Conservation (phyloP, 164 flowering plant genomes). For the Nymphaea colorata region DNA sequence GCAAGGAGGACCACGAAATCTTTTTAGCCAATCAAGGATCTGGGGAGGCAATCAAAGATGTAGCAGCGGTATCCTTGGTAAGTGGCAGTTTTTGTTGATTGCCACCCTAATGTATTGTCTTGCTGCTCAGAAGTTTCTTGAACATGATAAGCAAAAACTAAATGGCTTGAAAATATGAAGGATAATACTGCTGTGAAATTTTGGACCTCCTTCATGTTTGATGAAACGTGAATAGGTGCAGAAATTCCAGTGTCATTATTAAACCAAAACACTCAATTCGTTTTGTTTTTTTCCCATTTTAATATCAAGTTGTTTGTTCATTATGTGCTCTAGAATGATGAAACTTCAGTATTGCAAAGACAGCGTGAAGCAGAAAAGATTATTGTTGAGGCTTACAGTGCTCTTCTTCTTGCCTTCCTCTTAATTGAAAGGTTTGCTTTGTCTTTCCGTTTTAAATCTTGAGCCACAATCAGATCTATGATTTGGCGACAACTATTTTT, state of each 20-base stretch:
- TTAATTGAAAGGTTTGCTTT: constrained; percentile 71
- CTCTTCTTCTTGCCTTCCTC: constrained; percentile 91
- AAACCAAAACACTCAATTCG: too few relatives aligned
- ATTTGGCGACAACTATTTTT: not conserved
- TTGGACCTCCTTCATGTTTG: not conserved
- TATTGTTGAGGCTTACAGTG: constrained; percentile 93
- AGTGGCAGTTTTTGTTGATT: constrained; percentile 8
- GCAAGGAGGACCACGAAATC: constrained; percentile 12
- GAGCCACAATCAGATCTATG: not conserved
- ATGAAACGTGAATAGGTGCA: not conserved
- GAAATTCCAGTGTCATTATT: not conserved
- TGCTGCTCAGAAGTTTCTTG: too few relatives aligned
- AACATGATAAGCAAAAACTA: not conserved
- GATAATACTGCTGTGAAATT: not conserved
- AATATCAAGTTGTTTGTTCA: not conserved
- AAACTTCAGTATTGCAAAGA: constrained; percentile 60
- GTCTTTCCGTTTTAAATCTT: not conserved
- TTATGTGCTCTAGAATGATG: constrained; percentile 42
- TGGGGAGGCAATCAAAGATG: constrained; percentile 66
- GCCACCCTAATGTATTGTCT: too few relatives aligned
- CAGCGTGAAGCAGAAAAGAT: constrained; percentile 97
- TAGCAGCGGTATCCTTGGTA: constrained; percentile 38
- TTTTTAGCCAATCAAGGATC: constrained; percentile 86
- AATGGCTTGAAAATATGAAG: not conserved
- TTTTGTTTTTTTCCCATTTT: not conserved